Base-by-base conservation (phyloP, 768 basidiomycete genomes). In the Mrakia blollopis region DNA sequence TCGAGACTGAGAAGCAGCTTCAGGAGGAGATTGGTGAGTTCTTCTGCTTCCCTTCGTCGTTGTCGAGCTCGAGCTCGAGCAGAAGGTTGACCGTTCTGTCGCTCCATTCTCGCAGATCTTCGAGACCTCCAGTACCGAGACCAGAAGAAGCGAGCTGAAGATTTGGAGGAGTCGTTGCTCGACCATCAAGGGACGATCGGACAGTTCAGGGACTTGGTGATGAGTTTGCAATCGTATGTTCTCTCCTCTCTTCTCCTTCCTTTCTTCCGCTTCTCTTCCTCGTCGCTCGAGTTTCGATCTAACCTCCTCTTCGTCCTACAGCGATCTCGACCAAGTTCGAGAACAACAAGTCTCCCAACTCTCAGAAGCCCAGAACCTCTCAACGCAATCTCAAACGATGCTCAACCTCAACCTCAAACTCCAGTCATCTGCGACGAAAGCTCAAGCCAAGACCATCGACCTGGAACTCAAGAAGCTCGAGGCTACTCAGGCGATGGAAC, bases 401-500 rank as follows among this genome's bases (percentile, higher is more conserved):
- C 90, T 98, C 87, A 93, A 94, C 65, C 86, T 97, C 72, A 98
- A 98, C 83, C 87, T 97, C 83, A 97, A 93, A 83, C 87, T 99
- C 8, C 96, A 98, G 83, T 92, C 92, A 0, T 88, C 93, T 2
- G 94, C 91, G 0, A 87, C 91, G 41, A 97, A 96, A 87, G 92
- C 92, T 79, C 95, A 96, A 80, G 90, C 92, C 8, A 90, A 90
- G 83, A 89, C 88, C 21, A 91, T 98, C 75, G 96, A 98, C 78
- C 87, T 95, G 25, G 97, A 98, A 82, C 85, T 98, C 80, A 89
- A 88, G 83, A 90, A 89, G 79, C 86, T 97, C 73, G 94, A 98
- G 81, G 92, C 92, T 1, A 86, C 86, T 77, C 94, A 98, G 83
- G 88, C 90, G 7, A 87, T 87, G 41, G 94, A 96, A 80, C 86